These are phyloP conservation scores for Orbilia javanica DNA, from an alignment of 2,329 filamentous ascomycete species.

Conservation along the genomic window DNA sequence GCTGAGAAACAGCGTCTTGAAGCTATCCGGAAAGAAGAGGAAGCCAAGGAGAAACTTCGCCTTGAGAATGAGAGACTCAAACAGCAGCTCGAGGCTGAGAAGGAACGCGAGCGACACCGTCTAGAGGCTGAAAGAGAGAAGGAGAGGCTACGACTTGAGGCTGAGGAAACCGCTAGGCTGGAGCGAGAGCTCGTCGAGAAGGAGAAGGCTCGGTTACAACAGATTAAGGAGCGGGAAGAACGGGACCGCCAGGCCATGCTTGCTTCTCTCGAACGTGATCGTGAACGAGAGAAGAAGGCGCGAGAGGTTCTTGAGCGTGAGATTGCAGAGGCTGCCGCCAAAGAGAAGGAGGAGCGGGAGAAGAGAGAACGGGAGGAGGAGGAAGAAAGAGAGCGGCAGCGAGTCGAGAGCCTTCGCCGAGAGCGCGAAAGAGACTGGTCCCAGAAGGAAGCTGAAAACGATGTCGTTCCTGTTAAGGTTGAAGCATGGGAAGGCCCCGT, in stretches of 20 bases:
- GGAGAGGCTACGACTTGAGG: constrained; percentile 48
- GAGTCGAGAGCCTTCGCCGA: constrained; percentile 59
- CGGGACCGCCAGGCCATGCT: constrained; percentile 56
- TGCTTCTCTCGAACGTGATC: constrained; percentile 51
- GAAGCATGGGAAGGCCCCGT: constrained; percentile 59
- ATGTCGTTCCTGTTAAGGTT: constrained; percentile 63
- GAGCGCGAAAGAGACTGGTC: constrained; percentile 62
- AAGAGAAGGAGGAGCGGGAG: constrained; percentile 64
- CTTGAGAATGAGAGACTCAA: constrained; percentile 64
- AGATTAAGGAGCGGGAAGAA: constrained; percentile 57
- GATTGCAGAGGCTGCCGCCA: constrained; percentile 61
- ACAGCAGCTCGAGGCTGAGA: constrained; percentile 63
- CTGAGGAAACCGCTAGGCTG: constrained; percentile 57
- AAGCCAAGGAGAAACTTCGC: constrained; percentile 62
- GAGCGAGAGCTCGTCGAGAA: constrained; percentile 59
- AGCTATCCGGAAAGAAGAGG: constrained; percentile 63
- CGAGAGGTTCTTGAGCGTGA: constrained; percentile 59
- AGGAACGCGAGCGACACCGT: constrained; percentile 62
- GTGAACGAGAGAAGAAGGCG: constrained; percentile 61
- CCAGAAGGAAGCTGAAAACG: constrained; percentile 63
- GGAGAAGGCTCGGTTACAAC: constrained; percentile 59
- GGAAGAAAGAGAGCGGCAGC: constrained; percentile 63
- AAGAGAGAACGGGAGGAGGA: constrained; percentile 67
- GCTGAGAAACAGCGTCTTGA: constrained; percentile 66
- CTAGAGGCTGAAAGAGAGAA: constrained; percentile 63